Conservation (phyloP, 2,329 filamentous ascomycete species). For the Sordariomycetes sp. region DNA sequence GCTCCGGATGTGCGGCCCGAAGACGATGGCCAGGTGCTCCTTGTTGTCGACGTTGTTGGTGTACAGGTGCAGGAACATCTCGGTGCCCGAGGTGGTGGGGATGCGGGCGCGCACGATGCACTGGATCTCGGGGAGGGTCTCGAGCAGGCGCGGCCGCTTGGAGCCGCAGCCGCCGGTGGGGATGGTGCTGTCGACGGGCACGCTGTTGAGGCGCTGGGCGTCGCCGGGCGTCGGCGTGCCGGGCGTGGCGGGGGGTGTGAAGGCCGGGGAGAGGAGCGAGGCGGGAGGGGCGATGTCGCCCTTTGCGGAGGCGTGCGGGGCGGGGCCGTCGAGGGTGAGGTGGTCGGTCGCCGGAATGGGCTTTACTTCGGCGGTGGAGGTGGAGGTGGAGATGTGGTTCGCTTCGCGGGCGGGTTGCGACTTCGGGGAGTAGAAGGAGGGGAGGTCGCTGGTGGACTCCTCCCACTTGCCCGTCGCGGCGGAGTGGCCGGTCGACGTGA, state of each 20-base stretch:
- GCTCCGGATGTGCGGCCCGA: slow-evolving; percentile 75
- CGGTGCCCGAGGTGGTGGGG: slow-evolving; percentile 79
- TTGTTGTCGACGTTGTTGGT: slow-evolving; percentile 88
- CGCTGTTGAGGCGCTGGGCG: slow-evolving; percentile 30
- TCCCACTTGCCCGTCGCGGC: not conserved
- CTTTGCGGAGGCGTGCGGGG: slow-evolving; percentile 5
- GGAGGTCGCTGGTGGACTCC: slow-evolving; percentile 4
- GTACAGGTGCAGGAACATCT: slow-evolving; percentile 97
- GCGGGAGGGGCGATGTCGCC: slow-evolving; percentile 31
- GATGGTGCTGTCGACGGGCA: slow-evolving; percentile 49
- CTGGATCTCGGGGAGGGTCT: slow-evolving; percentile 71
- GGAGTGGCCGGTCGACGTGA: not conserved
- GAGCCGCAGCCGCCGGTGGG: slow-evolving; percentile 48
- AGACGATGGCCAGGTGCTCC: slow-evolving; percentile 94
- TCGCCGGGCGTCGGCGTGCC: slow-evolving; percentile 41
- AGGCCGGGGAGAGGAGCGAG: slow-evolving; percentile 78
- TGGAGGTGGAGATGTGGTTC: not conserved
- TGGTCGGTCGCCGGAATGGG: slow-evolving; percentile 1
- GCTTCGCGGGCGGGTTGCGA: not conserved
- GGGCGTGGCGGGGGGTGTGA: slow-evolving; percentile 60
- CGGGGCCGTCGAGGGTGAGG: slow-evolving; percentile 1
- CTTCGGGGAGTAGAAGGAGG: slow-evolving; percentile 10
- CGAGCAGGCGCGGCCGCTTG: slow-evolving; percentile 61
- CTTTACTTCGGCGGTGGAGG: not conserved
- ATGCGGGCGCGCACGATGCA: slow-evolving; percentile 93